Evolutionary conservation across 352 stramenopile species (phyloP), one percentile per base, ranked within the genome.

Genomic region (Globisporangium okanoganense): DNA sequence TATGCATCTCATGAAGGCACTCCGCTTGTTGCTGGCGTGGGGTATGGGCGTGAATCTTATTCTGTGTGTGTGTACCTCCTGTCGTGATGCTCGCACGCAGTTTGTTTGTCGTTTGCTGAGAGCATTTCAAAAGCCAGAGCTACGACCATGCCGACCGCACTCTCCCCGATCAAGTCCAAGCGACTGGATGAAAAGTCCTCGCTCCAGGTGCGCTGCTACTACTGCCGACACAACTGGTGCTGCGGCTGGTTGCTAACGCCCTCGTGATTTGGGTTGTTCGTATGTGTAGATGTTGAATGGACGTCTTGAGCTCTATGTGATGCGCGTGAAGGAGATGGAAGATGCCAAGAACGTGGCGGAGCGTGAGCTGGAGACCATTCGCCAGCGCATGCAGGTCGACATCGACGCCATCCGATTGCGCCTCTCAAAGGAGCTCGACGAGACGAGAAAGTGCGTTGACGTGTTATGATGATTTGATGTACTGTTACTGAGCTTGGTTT

Each of bases 161-260:
- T 93, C 56, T 91, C 84, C 31, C 84, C 84, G 33, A 93, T 93
- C 62, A 93, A 93, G 68, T 90, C 81, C 29, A 91, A 90, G 78
- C 78, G 84, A 13, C 72, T 93, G 61, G 84, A 93, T 70, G 84
- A 93, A 64, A 93, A 93, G 65, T 71, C 75, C 40, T 86, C 84
- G 61, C 79, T 93, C 27, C 84, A 93, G 77, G 79, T 87, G 56
- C 51, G 65, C 73, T n/a, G n/a, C 4, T 31, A 8, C 44, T 70
- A 36, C n/a, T 20, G 7, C 24, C 18, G 16, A n/a, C n/a, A n/a
- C n/a, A n/a, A n/a, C 16, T 27, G 43, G 14, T 45, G 29, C 14
- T 48, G 22, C 2, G 14, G 29, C 49, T 35, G 54, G 24, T 14
- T 54, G 14, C 62, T 66, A 36, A 66, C 45, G n/a, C 7, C 43